Conservation (phyloP, 805 yeast genomes). For the Candida berthetii region DNA sequence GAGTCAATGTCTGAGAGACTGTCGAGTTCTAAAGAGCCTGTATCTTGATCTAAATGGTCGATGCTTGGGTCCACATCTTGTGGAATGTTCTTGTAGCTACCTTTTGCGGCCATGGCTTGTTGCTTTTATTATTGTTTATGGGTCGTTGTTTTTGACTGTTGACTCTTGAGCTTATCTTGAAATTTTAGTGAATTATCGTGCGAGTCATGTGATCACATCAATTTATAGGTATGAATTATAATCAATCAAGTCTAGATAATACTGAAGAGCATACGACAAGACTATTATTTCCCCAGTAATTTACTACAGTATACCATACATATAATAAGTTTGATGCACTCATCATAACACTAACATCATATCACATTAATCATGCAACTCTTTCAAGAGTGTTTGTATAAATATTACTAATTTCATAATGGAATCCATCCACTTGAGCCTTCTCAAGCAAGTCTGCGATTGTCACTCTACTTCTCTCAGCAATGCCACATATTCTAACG, state of each 20-base stretch:
- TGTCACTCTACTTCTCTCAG: slow-evolving; percentile 42
- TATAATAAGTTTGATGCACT: no score
- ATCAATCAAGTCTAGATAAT: no score
- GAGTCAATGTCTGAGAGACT: neutral
- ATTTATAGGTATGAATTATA: no score
- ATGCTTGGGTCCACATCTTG: neutral
- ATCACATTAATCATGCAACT: slow-evolving; percentile 10
- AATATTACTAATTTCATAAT: slow-evolving; percentile 35
- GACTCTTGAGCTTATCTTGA: no score
- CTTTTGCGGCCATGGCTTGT: neutral
- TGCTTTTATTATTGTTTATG: no score
- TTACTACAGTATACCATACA: no score
- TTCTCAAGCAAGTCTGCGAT: slow-evolving; percentile 29
- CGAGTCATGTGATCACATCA: no score
- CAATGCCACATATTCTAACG: slow-evolving; percentile 46
- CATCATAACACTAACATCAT: no score
- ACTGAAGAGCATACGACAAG: no score
- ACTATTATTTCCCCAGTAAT: no score
- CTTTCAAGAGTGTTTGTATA: slow-evolving; percentile 37
- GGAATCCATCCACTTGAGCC: slow-evolving; percentile 32
- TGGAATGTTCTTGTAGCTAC: neutral
- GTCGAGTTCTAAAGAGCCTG: neutral
- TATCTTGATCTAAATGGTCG: neutral
- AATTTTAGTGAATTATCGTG: no score
- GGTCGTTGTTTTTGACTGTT: no score